Evolutionary conservation across 164 flowering plant genomes (phyloP), one percentile per base, ranked within the genome.

Genomic region (Chloranthus sessilifolius): DNA sequence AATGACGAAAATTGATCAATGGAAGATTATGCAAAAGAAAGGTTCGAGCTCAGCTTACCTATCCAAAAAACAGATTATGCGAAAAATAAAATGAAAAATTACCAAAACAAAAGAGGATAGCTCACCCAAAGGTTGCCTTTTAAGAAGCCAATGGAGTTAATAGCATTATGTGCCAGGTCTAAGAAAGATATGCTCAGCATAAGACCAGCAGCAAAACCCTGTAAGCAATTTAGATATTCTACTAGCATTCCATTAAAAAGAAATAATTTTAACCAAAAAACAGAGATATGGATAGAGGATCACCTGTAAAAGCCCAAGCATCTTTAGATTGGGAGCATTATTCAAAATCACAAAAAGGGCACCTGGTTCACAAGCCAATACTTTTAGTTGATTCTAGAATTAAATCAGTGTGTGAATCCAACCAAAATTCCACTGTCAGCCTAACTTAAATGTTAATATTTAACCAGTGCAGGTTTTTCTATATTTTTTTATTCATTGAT

Each of bases 201-300:
- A 36, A 92, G 82, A 34, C 99, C 99, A 1, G 95, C 95, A 58
- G 99, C 96, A 74, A 92, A 92, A 14, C 96, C 99, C 94, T 91
- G 72, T 52, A 26, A 37, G 30, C 29, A 51, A 15, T 39, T 16
- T 2, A 14, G 48, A 44, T 30, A 20, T 2, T 21, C 16, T 1
- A 5, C 5, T 8, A 42, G 14, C 8, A 7, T 3, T n/a, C 28
- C 2, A 44, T n/a, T 25, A 25, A 44, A 26, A 28, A 47, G 2
- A 17, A 16, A 16, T 5, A 15, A 47, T 1, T 11, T 44, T 6
- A 23, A 44, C n/a, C 2, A 12, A 25, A 10, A 11, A 5, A 25
- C 7, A 44, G 30, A 21, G n/a, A 44, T 44, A 26, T 7, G 23
- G 1, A 23, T 7, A 15, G 14, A 35, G 34, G 33, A 51, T 61